These are phyloP conservation scores for Heterobasidion occidentale DNA, from an alignment of 1,284 basidiomycete genomes.

Conservation along the genomic window DNA sequence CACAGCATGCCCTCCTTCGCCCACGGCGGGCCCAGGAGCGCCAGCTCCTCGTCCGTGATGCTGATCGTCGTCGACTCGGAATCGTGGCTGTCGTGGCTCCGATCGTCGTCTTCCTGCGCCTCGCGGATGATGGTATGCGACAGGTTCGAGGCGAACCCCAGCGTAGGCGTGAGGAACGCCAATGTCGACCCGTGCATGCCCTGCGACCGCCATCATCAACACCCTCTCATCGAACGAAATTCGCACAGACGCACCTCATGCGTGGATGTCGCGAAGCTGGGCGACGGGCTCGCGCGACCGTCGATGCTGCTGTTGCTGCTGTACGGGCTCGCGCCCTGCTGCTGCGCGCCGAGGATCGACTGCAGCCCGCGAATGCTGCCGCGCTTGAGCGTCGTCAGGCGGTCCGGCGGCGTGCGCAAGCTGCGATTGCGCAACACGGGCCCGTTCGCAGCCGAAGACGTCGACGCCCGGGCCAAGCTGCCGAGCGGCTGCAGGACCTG, in stretches of 20 bases:
- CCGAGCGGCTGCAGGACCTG: constrained; percentile 82
- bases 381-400: constrained; percentile 75
- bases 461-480: constrained; percentile 38
- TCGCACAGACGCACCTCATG: constrained; percentile 65
- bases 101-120: constrained; percentile 84
- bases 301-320: constrained; percentile 78
- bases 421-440: constrained; percentile 58
- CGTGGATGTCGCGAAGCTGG: constrained; percentile 79
- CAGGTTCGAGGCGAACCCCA: constrained; percentile 94
- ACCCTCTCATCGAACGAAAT: not conserved
- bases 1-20: constrained; percentile 96
- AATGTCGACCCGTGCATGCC: constrained; percentile 26
- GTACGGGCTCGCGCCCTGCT: constrained; percentile 59
- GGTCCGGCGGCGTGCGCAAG: constrained; percentile 56
- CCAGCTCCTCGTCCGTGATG: constrained; percentile 90
- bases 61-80: constrained; percentile 65
- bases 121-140: constrained; percentile 96
- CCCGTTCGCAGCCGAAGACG: constrained; percentile 45
- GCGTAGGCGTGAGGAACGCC: constrained; percentile 65
- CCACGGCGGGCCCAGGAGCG: constrained; percentile 93
- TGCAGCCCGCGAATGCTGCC: constrained; percentile 86
- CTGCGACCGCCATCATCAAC: constrained; percentile 14
- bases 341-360: constrained; percentile 51
- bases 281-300: constrained; percentile 82
- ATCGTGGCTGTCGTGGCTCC: constrained; percentile 57